A percentile compares a stretch with the other conserved stretches of the same genome.
Conservation (phyloP, 1,284 basidiomycete species). For the Ceratobasidium papillatum region DNA sequence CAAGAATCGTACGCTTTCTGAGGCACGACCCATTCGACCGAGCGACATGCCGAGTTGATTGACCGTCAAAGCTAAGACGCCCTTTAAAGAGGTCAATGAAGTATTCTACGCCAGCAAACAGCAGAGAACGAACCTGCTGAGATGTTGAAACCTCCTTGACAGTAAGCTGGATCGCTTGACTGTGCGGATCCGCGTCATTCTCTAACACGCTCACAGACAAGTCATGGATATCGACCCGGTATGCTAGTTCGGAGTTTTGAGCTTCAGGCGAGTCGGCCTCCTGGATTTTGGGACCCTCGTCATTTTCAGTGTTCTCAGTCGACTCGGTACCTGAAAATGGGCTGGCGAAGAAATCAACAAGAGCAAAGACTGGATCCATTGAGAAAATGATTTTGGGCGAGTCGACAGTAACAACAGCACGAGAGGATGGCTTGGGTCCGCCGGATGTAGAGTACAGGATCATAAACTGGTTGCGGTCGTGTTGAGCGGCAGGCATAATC, state of each 20-base stretch:
- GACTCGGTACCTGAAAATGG: constrained; percentile 56
- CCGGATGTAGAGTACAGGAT: constrained; percentile 84
- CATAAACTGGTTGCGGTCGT: constrained; percentile 91
- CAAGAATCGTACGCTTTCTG: constrained; percentile 89
- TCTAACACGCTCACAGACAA: constrained; percentile 91
- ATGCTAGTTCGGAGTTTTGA: constrained; percentile 57
- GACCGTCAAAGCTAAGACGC: constrained; percentile 84
- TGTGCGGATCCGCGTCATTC: constrained; percentile 79
- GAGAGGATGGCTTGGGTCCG: constrained; percentile 63
- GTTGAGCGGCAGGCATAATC: constrained; percentile 90
- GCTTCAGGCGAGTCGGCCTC: constrained; percentile 45
- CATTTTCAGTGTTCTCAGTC: constrained; percentile 19
- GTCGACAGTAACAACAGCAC: constrained; percentile 90
- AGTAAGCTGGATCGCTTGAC: constrained; percentile 88
- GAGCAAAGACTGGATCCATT: constrained; percentile 89
- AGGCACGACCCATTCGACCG: constrained; percentile 83
- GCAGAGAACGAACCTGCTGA: constrained; percentile 72
- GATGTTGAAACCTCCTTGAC: constrained; percentile 90
- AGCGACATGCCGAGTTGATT: constrained; percentile 93
- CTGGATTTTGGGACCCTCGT: constrained; percentile 38
- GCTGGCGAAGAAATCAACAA: constrained; percentile 85
- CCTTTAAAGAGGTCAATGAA: constrained; percentile 56
- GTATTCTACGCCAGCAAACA: background rate
- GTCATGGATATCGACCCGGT: constrained; percentile 91
- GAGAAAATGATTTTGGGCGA: constrained; percentile 95